Evolutionary conservation across 495 filamentous ascomycete genomes (phyloP), one percentile per base, ranked within the genome.

Genomic region (Hypoxylon crocopeplum): DNA sequence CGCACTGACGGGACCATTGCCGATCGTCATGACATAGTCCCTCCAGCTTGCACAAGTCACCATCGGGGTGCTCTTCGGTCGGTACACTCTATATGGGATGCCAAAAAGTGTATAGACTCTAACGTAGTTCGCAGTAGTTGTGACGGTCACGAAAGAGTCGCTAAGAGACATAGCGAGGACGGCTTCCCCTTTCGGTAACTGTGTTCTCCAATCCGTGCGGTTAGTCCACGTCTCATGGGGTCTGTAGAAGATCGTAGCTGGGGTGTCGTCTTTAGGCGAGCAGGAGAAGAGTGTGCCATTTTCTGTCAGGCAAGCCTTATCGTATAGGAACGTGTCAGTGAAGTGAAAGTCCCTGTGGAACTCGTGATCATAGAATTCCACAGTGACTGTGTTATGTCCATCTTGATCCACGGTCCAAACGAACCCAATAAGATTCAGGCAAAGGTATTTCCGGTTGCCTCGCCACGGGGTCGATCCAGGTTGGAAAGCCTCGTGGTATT

Each of bases 341-440:
- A 98, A 98, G 74, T 98, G 94, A 66, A 96, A 97, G 73, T 96
- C 90, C 17, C 95, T 82, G 68, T 96, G 90, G 47, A 86, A 86
- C 56, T 96, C 91, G 16, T 90, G 84, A 74, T 98, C 94, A 69
- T 97, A 96, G 70, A 98, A 98, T 62, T 98, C 94, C 12, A 98
- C 91, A 0, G 95, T 98, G 20, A 98, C 88, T 5, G 93, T 98
- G 72, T 98, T 83, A 59, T 98, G 93, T 0, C 86, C 88, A 61
- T 96, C 92, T 73, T 98, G 95, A 63, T 96, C 89, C 11, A 98
- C 91, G 0, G 94, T 98, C 94, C 95, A 98, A 4, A 97, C 91
- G 62, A 91, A 91, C 11, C 95, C 94, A 24, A 90, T 88, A 54
- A 98, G 79, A 69, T 97, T 98, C 33, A 97, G 78, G 66, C 92